Evolutionary conservation across 805 yeast species (phyloP), one percentile per base, ranked within the genome.

Genomic region (Henningerozyma blattae): DNA sequence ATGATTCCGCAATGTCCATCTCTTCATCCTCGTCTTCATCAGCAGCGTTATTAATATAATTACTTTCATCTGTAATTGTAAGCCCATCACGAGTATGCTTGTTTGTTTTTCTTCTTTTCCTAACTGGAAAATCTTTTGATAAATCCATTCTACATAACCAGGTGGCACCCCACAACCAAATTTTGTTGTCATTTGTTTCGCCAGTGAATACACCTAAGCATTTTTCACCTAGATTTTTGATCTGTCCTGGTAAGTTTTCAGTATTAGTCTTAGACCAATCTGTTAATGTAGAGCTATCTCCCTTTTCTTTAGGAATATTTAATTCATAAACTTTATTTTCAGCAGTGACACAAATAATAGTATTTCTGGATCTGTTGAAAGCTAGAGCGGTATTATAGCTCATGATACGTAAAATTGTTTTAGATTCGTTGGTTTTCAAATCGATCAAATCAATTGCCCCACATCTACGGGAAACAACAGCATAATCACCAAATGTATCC

Each of bases 101-200:
- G 41, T 52, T 55, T 12, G 51, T 42, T 25, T 50, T 50, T 47
- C 47, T 56, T 27, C 50, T 41, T 13, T 44, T 52, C 25, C 42
- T 54, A 34, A 67, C 55, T 12, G 83, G 79, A 33, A 76, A 54
- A 47, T 78, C 72, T 34, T 65, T 51, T 7, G 67, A 54, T 42
- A 82, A 57, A 54, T 89, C 89, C 32, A 89, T 68, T 52, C 70
- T 81, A 4, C 79, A 70, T 13, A 87, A 44, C 94, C 95, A 89
- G 33, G 71, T 71, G 15, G 81, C 67, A 2, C 95, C 94, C 72
- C 83, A 86, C n/a, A 85, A 58, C 95, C 95, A 89, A 13, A 80
- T 60, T 36, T 72, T 65, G 22, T 59, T 47, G 1, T 58, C 43
- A 22, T 59, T 56, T 3, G 53, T 48, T 8, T 53, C 54, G 34